Conservation (phyloP, 345 rosid species). For the Eucalyptus urophylla region DNA sequence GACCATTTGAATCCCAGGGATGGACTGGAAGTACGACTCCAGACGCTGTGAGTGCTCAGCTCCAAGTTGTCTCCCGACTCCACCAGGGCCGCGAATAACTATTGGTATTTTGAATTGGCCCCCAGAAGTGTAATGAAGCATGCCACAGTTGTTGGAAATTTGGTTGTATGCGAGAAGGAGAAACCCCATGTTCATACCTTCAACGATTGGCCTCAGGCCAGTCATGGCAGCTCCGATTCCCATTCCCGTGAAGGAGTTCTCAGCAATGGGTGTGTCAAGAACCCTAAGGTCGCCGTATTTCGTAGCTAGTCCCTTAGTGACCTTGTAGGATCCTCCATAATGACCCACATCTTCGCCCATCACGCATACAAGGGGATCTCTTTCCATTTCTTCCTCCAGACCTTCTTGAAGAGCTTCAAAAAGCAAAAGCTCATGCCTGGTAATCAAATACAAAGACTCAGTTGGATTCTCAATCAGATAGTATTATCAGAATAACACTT, state of each 20-base stretch:
- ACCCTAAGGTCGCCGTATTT: slow-evolving; percentile 90
- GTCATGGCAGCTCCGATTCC: slow-evolving; percentile 96
- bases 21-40: slow-evolving; percentile 95
- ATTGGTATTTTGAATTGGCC: slow-evolving; percentile 88
- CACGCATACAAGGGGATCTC: slow-evolving; percentile 73
- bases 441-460: not conserved
- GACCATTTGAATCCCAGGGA: slow-evolving; percentile 98
- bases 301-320: slow-evolving; percentile 61
- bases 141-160: slow-evolving; percentile 97
- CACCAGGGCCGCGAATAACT: slow-evolving; percentile 99
- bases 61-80: slow-evolving; percentile 94
- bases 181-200: slow-evolving; percentile 99
- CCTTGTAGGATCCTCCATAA: slow-evolving; percentile 95
- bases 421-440: slow-evolving; percentile 81
- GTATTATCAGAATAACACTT: not conserved
- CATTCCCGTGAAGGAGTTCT: slow-evolving; percentile 96
- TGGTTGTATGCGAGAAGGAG: slow-evolving; percentile 96
- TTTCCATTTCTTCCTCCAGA: slow-evolving; percentile 97
- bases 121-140: slow-evolving; percentile 98
- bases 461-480: not conserved
- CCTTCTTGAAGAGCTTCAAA: slow-evolving; percentile 93
- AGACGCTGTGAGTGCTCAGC: slow-evolving; percentile 97
- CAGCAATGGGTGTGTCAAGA: slow-evolving; percentile 93
- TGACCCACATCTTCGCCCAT: slow-evolving; percentile 99
- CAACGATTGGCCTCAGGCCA: slow-evolving; percentile 77